Base-by-base conservation (phyloP, 176 grass and related monocot species). In the Triticum turgidum region DNA sequence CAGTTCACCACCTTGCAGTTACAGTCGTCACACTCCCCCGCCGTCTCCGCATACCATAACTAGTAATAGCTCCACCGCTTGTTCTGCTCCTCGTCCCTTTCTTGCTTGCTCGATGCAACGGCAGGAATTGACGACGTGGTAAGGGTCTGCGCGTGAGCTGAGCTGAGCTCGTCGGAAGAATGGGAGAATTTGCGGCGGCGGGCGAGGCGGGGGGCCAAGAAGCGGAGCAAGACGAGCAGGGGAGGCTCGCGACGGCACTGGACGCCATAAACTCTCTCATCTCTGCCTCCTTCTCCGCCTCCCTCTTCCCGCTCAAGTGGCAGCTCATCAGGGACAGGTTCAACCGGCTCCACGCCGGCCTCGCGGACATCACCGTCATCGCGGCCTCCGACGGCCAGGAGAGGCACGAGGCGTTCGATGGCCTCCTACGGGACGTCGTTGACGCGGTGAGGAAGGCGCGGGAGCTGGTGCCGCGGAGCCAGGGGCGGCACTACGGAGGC, bases 301-400 rank as follows among this genome's bases (percentile, higher is more conserved):
- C 87, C 69, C 74, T 91, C 4, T 99, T 99, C 84, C 92, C 92
- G n/a, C 38, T 70, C 29, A 99, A 96, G 86, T 99, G 97, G 97
- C 87, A 94, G 52, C 86, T 84, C 24, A 82, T 94, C 88, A 79
- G 90, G 59, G 86, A 85, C 41, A 80, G 80, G 79, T 94, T 99
- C 77, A 88, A 91, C 62, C 92, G 91, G 33, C 88, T 99, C 17
- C 89, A 78, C 75, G 88, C 89, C 56, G 79, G 85, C 27, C 85
- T 99, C 54, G 77, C 72, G 20, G 89, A 85, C 81, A 85, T 83
- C 73, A 83, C 79, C 84, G 17, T 70, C 64, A 11, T 79, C 27
- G 44, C 18, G 14, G 44, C 52, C n/a, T 13, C 49, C 32, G 63
- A 39, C 25, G 76, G 70, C 14, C 47, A 30, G 20, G 65, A 52